Evolutionary conservation across 176 grass and related monocot species (phyloP).

Genomic region (Juncus effusus): DNA sequence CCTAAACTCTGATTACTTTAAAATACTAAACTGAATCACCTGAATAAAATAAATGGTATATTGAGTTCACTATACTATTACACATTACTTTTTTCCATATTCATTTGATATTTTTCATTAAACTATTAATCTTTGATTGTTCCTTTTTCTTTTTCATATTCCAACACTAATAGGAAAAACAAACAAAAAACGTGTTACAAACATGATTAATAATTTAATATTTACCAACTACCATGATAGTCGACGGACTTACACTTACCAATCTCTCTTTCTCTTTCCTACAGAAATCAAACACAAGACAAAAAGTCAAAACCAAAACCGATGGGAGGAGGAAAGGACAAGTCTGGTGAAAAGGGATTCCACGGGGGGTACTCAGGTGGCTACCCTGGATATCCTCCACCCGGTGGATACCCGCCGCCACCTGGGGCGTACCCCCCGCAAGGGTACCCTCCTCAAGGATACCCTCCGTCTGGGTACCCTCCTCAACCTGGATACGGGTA

Average conservation of each 20-base stretch:
- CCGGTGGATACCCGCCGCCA: conserved; percentile 22
- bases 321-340: conserved; percentile 70
- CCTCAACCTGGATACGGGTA: conserved; percentile 29
- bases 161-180: background rate
- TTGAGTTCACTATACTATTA: no score
- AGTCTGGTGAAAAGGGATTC: conserved; percentile 38
- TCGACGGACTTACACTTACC: no score
- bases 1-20: background rate
- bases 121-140: background rate
- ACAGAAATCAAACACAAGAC: background rate
- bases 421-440: conserved; percentile 25
- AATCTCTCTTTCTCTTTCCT: background rate
- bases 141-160: background rate
- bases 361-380: conserved; percentile 35
- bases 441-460: conserved; percentile 37
- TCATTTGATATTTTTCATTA: background rate
- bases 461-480: conserved; percentile 43
- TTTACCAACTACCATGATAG: no score
- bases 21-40: background rate
- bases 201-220: no score
- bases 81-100: no score
- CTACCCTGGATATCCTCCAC: conserved; percentile 27
- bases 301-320: background rate
- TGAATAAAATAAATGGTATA: no score
- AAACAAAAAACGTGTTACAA: no score